Evolutionary conservation across 2,329 filamentous ascomycete genomes (phyloP).

Genomic region (Penicillium digitatum): DNA sequence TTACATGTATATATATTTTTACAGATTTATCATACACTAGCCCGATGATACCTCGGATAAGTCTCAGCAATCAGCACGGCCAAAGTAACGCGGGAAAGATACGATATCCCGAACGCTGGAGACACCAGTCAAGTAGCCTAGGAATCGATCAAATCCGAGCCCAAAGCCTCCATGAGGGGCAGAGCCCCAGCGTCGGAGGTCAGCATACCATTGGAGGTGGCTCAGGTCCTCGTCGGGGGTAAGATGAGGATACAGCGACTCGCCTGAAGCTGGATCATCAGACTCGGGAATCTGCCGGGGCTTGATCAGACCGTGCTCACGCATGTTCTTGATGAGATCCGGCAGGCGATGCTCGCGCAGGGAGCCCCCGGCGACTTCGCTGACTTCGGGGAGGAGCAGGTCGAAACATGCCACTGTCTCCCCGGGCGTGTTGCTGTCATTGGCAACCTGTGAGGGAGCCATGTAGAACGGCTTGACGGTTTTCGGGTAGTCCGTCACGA

Average conservation of each 20-base stretch:
- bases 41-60: background rate
- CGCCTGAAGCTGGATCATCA: slow-evolving; percentile 13
- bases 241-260: slow-evolving; percentile 36
- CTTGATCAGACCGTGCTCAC: slow-evolving; percentile 58
- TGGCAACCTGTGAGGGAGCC: slow-evolving; percentile 49
- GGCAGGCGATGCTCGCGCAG: slow-evolving; percentile 77
- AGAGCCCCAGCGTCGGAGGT: slow-evolving; percentile 84
- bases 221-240: slow-evolving; percentile 41
- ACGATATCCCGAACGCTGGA: slow-evolving; percentile 80
- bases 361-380: slow-evolving; percentile 83
- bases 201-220: slow-evolving; percentile 78
- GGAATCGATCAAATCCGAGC: slow-evolving; percentile 79
- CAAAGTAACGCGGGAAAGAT: slow-evolving; percentile 70
- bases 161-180: slow-evolving; percentile 90
- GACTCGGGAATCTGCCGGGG: slow-evolving; percentile 19
- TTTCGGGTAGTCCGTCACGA: slow-evolving; percentile 90
- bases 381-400: slow-evolving; percentile 76
- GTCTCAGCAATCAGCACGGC: slow-evolving; percentile 50
- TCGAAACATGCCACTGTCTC: slow-evolving; percentile 85
- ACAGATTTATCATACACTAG: slow-evolving; percentile 20
- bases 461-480: slow-evolving; percentile 91
- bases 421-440: slow-evolving; percentile 11
- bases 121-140: slow-evolving; percentile 78
- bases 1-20: slow-evolving; percentile 14
- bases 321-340: slow-evolving; percentile 67